phyloP scores from a whole-genome alignment of 441 rosid genomes.

The Pelargonium hybrid region DNA sequence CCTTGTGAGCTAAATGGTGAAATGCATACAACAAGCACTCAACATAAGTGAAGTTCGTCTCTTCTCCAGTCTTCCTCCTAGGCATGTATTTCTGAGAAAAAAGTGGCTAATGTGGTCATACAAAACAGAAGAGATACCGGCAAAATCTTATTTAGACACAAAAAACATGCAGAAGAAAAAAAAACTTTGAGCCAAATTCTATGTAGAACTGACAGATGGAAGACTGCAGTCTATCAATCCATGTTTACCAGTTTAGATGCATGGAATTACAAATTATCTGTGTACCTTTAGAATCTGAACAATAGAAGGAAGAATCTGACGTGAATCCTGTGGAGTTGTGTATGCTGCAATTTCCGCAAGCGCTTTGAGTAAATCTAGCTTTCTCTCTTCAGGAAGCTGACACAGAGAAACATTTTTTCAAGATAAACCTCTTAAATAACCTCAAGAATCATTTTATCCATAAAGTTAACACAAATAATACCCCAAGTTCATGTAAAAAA shows the following conservation, averaged over 20 bases:
- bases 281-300: conserved; percentile 77
- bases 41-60: conserved; percentile 83
- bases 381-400: conserved; percentile 93
- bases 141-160: not conserved
- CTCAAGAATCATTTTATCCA: too few relatives aligned
- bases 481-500: too few relatives aligned
- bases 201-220: not conserved
- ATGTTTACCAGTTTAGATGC: not conserved
- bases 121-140: not conserved
- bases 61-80: conserved; percentile 75
- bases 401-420: conserved; percentile 9
- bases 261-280: not conserved
- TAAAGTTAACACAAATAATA: too few relatives aligned
- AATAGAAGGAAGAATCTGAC: conserved; percentile 81
- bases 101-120: not conserved
- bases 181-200: not conserved
- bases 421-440: not conserved
- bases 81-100: conserved; percentile 75
- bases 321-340: conserved; percentile 78
- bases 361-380: conserved; percentile 86
- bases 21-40: conserved; percentile 78
- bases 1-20: conserved; percentile 85
- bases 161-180: not conserved
- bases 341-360: conserved; percentile 85
- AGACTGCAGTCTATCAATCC: not conserved